A percentile compares a stretch with the other conserved stretches of the same genome.
These are phyloP conservation scores for Xylaria digitata DNA, from an alignment of 2,329 filamentous ascomycete genomes.

Conservation along the genomic window DNA sequence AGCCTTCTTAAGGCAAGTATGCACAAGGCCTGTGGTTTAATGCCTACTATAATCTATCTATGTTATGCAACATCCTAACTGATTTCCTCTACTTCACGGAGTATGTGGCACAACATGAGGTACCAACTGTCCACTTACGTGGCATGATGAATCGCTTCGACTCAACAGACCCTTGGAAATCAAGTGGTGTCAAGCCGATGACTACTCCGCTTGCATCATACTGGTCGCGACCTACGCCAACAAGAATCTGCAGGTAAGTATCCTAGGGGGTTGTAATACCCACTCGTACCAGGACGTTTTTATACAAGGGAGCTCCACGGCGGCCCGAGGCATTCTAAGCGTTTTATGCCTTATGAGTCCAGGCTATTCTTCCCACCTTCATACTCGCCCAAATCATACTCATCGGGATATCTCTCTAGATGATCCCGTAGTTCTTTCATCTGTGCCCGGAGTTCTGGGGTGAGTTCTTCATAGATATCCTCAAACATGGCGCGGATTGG, in stretches of 20 bases:
- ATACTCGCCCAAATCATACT: conserved; percentile 85
- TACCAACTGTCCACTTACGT: conserved; percentile 31
- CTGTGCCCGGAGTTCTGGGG: conserved; percentile 80
- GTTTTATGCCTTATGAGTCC: conserved; percentile 45
- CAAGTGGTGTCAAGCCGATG: conserved; percentile 19
- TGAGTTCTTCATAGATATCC: conserved; percentile 90
- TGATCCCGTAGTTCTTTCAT: conserved; percentile 79
- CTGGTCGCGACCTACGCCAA: conserved; percentile 30
- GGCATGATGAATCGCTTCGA: conserved; percentile 30
- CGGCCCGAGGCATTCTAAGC: not conserved
- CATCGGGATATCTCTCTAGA: conserved; percentile 85
- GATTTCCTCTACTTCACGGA: not conserved
- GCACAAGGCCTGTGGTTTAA: conserved; percentile 7
- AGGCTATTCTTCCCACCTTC: conserved; percentile 78
- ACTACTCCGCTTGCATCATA: conserved; percentile 32
- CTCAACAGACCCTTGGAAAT: conserved; percentile 9
- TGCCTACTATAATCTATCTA: conserved; percentile 15
- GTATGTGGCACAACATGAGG: conserved; percentile 10
- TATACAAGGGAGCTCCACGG: not conserved
- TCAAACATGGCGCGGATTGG: conserved; percentile 79
- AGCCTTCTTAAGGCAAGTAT: conserved; percentile 10
- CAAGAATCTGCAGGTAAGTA: conserved; percentile 24
- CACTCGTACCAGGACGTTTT: conserved; percentile 11
- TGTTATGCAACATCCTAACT: not conserved
- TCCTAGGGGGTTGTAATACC: conserved; percentile 10